Percentiles rank a stretch among this genome's conserved stretches.
Conservation (phyloP, 106 monocot species). For the Dioscorea dumetorum region DNA sequence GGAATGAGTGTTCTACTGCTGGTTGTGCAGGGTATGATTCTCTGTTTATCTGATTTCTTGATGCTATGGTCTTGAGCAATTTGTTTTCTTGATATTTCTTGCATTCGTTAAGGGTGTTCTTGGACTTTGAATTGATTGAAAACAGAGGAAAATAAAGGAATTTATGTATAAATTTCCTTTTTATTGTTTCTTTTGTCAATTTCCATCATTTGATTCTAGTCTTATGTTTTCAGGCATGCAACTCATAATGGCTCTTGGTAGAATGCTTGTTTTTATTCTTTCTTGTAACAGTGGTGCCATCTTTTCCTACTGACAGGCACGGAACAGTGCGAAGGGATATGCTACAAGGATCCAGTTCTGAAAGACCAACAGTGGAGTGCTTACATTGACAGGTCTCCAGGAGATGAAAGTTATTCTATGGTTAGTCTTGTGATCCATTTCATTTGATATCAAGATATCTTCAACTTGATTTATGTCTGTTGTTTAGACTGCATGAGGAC, state of each 20-base stretch:
- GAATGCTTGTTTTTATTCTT: background rate
- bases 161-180: constrained; percentile 2
- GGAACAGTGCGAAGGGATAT: constrained; percentile 79
- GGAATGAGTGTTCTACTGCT: no score
- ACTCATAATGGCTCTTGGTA: background rate
- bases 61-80: no score
- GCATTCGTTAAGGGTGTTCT: no score
- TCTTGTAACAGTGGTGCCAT: background rate
- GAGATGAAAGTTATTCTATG: constrained; percentile 74
- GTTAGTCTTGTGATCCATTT: constrained; percentile 20
- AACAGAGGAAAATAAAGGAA: background rate
- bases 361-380: constrained; percentile 87
- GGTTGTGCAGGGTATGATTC: no score
- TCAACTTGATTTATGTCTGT: no score
- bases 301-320: constrained; percentile 41
- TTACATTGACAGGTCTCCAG: constrained; percentile 94
- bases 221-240: no score
- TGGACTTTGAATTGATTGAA: no score
- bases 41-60: no score
- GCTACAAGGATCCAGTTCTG: constrained; percentile 96
- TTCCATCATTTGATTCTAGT: background rate
- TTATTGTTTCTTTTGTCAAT: background rate
- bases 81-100: no score
- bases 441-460: no score
- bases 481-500: no score